Percentiles rank a stretch among this genome's conserved stretches.
These are phyloP conservation scores for Alternaria ethzedia DNA, from an alignment of 2,329 filamentous ascomycete species.

Conservation along the genomic window DNA sequence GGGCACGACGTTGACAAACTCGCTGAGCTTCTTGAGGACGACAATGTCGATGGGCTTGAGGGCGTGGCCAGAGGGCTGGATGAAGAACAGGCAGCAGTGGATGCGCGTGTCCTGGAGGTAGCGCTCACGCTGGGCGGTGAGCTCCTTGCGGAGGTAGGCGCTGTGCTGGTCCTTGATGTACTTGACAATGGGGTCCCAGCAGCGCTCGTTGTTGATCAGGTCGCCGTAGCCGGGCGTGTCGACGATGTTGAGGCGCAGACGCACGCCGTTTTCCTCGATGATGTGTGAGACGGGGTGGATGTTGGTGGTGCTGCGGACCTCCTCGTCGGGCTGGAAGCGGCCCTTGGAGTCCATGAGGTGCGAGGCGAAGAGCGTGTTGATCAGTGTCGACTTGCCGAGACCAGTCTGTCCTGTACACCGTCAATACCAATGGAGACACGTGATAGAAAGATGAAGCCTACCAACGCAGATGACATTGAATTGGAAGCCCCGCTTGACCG, in stretches of 20 bases:
- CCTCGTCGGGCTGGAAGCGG: constrained; percentile 88
- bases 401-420: constrained; percentile 82
- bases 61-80: constrained; percentile 96
- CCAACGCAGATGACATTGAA: constrained; percentile 97
- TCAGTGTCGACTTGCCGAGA: constrained; percentile 96
- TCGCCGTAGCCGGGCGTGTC: constrained; percentile 98
- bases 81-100: constrained; percentile 99
- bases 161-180: constrained; percentile 99
- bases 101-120: constrained; percentile 99
- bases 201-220: constrained; percentile 99
- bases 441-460: not conserved
- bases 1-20: constrained; percentile 98
- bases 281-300: constrained; percentile 98
- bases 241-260: constrained; percentile 96
- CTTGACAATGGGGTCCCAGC: constrained; percentile 99
- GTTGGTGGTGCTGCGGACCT: constrained; percentile 93
- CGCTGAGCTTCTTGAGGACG: constrained; percentile 98
- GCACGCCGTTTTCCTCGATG: constrained; percentile 99
- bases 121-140: constrained; percentile 97
- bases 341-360: constrained; percentile 99
- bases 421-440: constrained; percentile 6
- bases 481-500: constrained; percentile 98
- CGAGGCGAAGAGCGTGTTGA: constrained; percentile 99
- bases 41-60: constrained; percentile 99
- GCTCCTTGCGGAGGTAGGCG: constrained; percentile 98